Evolutionary conservation across 2,329 filamentous ascomycete genomes (phyloP).

Genomic region (Myriosclerotinia curreyana): DNA sequence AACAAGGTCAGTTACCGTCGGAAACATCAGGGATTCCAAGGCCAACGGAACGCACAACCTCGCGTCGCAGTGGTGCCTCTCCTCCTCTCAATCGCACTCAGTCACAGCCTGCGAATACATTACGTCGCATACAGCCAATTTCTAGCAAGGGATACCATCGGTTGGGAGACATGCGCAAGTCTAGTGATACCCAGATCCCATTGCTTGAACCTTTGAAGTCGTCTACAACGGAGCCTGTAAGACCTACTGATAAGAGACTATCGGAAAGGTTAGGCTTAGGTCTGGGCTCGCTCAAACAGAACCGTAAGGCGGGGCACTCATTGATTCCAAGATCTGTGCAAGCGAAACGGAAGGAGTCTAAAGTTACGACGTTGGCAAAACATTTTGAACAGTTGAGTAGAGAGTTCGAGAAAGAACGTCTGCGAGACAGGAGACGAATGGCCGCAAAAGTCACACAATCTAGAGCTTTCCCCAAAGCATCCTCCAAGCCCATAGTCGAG

Average conservation of each 20-base stretch:
- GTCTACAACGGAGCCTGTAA: conserved; percentile 34
- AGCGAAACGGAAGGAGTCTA: conserved; percentile 64
- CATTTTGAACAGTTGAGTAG: conserved; percentile 96
- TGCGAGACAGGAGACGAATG: conserved; percentile 78
- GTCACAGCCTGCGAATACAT: conserved; percentile 39
- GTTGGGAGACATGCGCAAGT: conserved; percentile 28
- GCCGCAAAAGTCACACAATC: conserved; percentile 73
- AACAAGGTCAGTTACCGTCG: conserved; percentile 20
- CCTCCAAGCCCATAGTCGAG: conserved; percentile 93
- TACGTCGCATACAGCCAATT: conserved; percentile 33
- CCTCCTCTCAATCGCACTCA: conserved; percentile 39
- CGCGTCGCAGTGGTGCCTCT: conserved; percentile 34
- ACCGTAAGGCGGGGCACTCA: conserved; percentile 59
- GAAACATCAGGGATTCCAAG: conserved; percentile 39
- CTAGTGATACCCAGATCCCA: conserved; percentile 24
- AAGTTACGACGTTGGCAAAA: conserved; percentile 86
- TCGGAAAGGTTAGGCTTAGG: conserved; percentile 69
- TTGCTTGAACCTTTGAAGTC: conserved; percentile 32
- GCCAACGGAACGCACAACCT: conserved; percentile 34
- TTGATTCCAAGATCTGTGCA: conserved; percentile 85
- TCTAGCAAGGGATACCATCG: conserved; percentile 29
- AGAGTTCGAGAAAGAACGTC: conserved; percentile 84
- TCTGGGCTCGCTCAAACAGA: conserved; percentile 60
- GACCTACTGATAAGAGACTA: conserved; percentile 63
- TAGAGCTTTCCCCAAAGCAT: conserved; percentile 81